phyloP scores from a whole-genome alignment of 306 rosid genomes.

The Inga leiocalycina region DNA sequence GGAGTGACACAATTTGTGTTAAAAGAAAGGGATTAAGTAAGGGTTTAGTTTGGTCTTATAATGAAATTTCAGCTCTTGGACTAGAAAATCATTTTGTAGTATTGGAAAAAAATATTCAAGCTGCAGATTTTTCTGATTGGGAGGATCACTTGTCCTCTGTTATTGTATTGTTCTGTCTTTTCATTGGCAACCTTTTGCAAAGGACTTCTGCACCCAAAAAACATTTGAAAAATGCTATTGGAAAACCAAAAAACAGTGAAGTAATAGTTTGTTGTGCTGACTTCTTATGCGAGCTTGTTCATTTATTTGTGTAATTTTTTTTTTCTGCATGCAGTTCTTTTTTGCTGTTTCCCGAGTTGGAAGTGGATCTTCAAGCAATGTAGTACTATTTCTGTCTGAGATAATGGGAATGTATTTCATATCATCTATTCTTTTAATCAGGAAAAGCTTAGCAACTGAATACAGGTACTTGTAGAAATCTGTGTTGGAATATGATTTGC shows the following conservation, averaged over 20 bases:
- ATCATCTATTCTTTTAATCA: constrained; percentile 94
- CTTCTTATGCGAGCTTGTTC: constrained; percentile 22
- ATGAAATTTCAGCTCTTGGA: not conserved
- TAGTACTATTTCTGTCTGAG: constrained; percentile 91
- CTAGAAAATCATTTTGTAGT: not conserved
- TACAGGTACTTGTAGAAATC: constrained; percentile 65
- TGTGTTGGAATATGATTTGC: not conserved
- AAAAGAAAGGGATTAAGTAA: not conserved
- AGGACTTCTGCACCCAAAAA: not conserved
- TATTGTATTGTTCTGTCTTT: not conserved
- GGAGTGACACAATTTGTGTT: not conserved
- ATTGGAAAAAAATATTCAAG: not conserved
- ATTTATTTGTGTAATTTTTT: not conserved
- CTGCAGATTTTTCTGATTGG: not conserved
- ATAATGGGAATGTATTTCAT: constrained; percentile 98
- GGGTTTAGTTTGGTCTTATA: not conserved
- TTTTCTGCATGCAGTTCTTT: constrained; percentile 70
- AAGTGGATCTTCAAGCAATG: constrained; percentile 99
- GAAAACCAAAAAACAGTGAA: constrained; percentile 13
- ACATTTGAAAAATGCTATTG: not conserved
- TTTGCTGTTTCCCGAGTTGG: constrained; percentile 98
- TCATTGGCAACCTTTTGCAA: not conserved
- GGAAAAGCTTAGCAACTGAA: constrained; percentile 96
- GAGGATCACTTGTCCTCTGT: not conserved
- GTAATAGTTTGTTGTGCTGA: not conserved